Conservation (phyloP, 306 rosid species). For the Ochetophila trinervis region DNA sequence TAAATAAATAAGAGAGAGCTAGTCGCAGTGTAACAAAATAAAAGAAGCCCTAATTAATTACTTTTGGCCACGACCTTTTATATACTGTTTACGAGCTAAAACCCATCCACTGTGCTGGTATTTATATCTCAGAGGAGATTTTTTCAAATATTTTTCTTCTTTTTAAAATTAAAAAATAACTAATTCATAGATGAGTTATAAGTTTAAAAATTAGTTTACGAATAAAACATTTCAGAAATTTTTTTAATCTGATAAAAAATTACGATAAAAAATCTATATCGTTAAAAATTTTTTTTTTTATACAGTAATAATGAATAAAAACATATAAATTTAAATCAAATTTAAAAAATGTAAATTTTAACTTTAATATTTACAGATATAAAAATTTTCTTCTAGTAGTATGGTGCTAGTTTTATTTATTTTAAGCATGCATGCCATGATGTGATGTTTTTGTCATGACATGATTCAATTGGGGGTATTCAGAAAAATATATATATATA, state of each 20-base stretch:
- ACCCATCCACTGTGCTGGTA: conserved; percentile 39
- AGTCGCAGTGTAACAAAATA: background rate
- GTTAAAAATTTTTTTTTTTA: background rate
- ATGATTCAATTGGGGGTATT: conserved; percentile 37
- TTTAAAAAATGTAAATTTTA: too few species aligned
- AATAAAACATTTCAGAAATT: too few species aligned
- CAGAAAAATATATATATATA: background rate
- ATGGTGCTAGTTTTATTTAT: too few species aligned
- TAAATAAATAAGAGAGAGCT: conserved; percentile 10
- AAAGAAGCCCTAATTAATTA: background rate
- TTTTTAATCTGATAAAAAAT: too few species aligned
- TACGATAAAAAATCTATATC: too few species aligned
- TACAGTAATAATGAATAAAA: background rate
- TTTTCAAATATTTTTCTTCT: background rate
- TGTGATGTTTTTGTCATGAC: conserved; percentile 63
- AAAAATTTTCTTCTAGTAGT: too few species aligned
- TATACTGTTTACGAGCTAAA: conserved; percentile 28
- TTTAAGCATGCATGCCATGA: conserved; percentile 44
- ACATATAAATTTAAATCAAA: too few species aligned
- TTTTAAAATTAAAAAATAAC: too few species aligned
- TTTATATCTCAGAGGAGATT: conserved; percentile 40
- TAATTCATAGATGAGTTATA: too few species aligned
- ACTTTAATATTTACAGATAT: too few species aligned
- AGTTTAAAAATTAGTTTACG: too few species aligned
- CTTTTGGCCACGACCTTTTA: background rate